These are phyloP conservation scores for Nematodospora valgi DNA, from an alignment of 805 yeast genomes.

Conservation along the genomic window DNA sequence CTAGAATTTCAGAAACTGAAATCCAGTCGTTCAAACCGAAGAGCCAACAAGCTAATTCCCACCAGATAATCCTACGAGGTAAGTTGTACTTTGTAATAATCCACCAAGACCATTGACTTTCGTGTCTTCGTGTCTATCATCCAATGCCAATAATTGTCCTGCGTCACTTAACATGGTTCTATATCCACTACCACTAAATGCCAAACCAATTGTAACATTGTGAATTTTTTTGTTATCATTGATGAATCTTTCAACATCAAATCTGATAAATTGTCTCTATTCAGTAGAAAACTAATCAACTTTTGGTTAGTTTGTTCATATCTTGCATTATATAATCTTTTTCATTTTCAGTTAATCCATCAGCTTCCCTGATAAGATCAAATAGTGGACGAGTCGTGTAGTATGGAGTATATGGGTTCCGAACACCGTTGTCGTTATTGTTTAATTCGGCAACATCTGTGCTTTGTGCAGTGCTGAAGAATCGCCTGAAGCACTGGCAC, in stretches of 20 bases:
- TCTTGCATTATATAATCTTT: constrained; percentile 22
- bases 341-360: constrained; percentile 21
- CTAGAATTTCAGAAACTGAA: constrained; percentile 40
- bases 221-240: constrained; percentile 23
- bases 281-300: constrained; percentile 33
- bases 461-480: not conserved
- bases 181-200: constrained; percentile 77
- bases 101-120: constrained; percentile 68
- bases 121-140: constrained; percentile 59
- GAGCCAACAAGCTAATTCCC: constrained; percentile 65
- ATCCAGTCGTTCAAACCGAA: constrained; percentile 59
- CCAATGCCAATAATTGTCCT: constrained; percentile 78
- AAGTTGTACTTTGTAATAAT: constrained; percentile 65
- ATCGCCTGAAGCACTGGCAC: too few species aligned
- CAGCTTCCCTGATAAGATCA: constrained; percentile 25
- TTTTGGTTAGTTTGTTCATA: constrained; percentile 28
- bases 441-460: constrained; percentile 7
- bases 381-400: constrained; percentile 27
- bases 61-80: constrained; percentile 70
- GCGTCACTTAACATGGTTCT: constrained; percentile 87
- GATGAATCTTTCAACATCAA: constrained; percentile 27
- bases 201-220: constrained; percentile 25
- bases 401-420: constrained; percentile 28
- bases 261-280: constrained; percentile 18
- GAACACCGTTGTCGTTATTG: not conserved